These are phyloP conservation scores for Cyberlindnera amylophila DNA, from an alignment of 805 yeast genomes.

Conservation along the genomic window DNA sequence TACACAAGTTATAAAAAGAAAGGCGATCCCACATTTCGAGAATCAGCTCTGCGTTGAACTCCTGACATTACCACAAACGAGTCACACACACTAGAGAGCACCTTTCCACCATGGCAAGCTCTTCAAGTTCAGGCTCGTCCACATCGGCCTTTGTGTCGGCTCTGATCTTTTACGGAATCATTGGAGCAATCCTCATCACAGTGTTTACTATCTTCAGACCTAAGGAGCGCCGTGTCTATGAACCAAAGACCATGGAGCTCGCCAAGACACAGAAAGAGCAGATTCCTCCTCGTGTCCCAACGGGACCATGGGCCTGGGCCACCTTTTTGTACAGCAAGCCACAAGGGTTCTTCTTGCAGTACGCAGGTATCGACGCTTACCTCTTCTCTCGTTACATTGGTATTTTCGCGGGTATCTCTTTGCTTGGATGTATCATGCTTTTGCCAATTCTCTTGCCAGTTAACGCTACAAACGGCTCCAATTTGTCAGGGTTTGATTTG, in stretches of 20 bases:
- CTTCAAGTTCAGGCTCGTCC: conserved; percentile 42
- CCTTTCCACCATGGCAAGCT: conserved; percentile 14
- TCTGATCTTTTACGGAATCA: conserved; percentile 60
- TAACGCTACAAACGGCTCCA: conserved; percentile 65
- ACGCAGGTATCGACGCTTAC: conserved; percentile 73
- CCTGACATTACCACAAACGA: neutral
- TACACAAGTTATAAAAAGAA: conserved; percentile 2
- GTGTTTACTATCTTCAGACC: conserved; percentile 62
- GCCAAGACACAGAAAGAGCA: conserved; percentile 48
- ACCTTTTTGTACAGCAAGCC: conserved; percentile 48
- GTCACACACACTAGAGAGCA: neutral
- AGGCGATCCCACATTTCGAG: conserved; percentile 1
- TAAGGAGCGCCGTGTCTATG: conserved; percentile 66
- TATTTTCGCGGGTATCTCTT: conserved; percentile 38
- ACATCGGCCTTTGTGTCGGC: conserved; percentile 77
- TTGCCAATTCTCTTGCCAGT: conserved; percentile 66
- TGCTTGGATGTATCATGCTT: conserved; percentile 19
- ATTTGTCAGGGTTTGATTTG: conserved; percentile 55
- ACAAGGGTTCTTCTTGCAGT: conserved; percentile 60
- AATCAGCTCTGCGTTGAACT: neutral
- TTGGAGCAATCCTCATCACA: conserved; percentile 54
- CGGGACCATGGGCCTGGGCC: conserved; percentile 62
- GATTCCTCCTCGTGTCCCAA: conserved; percentile 24
- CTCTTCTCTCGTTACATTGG: conserved; percentile 65
- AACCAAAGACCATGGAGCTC: conserved; percentile 63